Evolutionary conservation across 257 asterid species (phyloP).

Genomic region (Solanum peruvianum): DNA sequence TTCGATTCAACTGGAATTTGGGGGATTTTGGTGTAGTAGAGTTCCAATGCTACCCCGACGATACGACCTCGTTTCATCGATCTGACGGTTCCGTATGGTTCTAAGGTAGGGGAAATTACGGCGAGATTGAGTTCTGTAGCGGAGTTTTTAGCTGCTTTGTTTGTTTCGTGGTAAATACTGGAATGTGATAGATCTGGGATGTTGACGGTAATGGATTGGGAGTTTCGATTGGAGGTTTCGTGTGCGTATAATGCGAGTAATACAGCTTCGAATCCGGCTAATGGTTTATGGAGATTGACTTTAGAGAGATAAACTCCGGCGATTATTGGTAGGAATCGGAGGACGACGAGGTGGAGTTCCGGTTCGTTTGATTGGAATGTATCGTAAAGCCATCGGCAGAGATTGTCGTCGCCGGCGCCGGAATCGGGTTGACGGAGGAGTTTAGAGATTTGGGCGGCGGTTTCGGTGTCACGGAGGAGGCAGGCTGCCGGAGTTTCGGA

Average conservation of each 20-base stretch:
- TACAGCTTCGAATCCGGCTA: constrained; percentile 79
- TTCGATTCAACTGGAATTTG: constrained; percentile 54
- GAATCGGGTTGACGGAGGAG: constrained; percentile 74
- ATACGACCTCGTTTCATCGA: constrained; percentile 58
- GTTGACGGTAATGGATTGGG: constrained; percentile 46
- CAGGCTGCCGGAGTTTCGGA: constrained; percentile 56
- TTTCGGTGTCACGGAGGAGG: constrained; percentile 55
- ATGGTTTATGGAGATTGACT: constrained; percentile 54
- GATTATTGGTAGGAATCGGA: constrained; percentile 60
- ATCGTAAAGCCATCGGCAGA: constrained; percentile 95
- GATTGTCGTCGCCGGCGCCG: constrained; percentile 66
- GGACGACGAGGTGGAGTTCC: constrained; percentile 75
- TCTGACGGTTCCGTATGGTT: constrained; percentile 58
- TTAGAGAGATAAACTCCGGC: constrained; percentile 77
- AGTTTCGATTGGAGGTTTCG: constrained; percentile 50
- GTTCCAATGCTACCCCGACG: constrained; percentile 60
- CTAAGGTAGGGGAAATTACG: constrained; percentile 46
- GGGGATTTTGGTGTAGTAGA: constrained; percentile 36
- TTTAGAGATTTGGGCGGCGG: constrained; percentile 35
- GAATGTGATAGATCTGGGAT: constrained; percentile 64
- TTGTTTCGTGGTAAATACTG: constrained; percentile 73
- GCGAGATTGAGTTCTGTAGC: constrained; percentile 59
- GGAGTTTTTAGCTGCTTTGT: constrained; percentile 20
- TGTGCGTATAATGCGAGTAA: constrained; percentile 65
- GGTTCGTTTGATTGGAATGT: constrained; percentile 69